phyloP scores from a whole-genome alignment of 139 green algal species.

The Micractinium sp. region DNA sequence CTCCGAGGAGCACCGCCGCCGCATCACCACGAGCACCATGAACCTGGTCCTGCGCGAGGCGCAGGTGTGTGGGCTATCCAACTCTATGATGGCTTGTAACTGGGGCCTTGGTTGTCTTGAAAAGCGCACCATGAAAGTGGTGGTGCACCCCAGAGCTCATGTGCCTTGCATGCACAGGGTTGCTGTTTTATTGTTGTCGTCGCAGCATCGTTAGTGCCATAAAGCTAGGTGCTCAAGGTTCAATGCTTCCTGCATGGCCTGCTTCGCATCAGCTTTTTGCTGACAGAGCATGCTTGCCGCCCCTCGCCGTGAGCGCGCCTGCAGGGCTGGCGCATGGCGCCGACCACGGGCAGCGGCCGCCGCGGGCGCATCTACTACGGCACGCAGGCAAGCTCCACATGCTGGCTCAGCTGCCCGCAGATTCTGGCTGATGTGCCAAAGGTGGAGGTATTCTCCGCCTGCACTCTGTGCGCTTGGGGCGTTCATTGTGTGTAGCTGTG shows the following conservation, averaged over 20 bases:
- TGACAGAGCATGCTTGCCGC: background rate
- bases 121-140: too few species aligned
- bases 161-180: too few species aligned
- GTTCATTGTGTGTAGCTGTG: background rate
- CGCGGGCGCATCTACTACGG: constrained; percentile 92
- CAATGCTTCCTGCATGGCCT: background rate
- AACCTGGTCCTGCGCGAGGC: constrained; percentile 85
- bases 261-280: background rate
- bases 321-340: constrained; percentile 75
- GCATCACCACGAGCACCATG: constrained; percentile 92
- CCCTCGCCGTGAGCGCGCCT: too few species aligned
- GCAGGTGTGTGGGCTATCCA: background rate
- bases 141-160: too few species aligned
- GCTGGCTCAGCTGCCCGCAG: background rate
- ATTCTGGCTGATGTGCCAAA: background rate
- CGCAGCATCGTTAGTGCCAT: too few species aligned
- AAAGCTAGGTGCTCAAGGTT: too few species aligned
- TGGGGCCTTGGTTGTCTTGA: background rate
- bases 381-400: constrained; percentile 66
- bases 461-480: background rate
- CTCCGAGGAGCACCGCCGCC: constrained; percentile 80
- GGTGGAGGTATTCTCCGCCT: background rate
- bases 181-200: too few species aligned
- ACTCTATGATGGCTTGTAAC: background rate
- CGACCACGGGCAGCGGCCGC: constrained; percentile 60